phyloP scores from a whole-genome alignment of 352 stramenopile genomes.

The Phytophthora cajani region DNA sequence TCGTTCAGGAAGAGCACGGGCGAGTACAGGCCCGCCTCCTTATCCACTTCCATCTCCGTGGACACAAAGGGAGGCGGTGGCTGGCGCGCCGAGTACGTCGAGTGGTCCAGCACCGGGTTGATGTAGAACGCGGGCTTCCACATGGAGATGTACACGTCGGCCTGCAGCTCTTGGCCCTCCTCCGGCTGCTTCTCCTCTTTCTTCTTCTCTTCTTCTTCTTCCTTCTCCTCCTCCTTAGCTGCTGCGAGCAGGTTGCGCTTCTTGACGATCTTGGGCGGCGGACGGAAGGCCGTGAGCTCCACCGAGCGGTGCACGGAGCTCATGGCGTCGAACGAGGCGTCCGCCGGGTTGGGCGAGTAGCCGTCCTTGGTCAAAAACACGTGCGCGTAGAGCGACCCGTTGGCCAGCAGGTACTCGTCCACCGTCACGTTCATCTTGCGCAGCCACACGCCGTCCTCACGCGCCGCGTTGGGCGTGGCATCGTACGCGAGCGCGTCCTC shows the following conservation, averaged over 20 bases:
- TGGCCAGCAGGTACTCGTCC: slow-evolving; percentile 67
- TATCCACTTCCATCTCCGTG: slow-evolving; percentile 65
- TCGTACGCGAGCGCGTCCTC: slow-evolving; percentile 67
- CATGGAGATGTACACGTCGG: slow-evolving; percentile 71
- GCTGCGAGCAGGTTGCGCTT: slow-evolving; percentile 76
- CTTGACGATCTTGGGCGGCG: slow-evolving; percentile 74
- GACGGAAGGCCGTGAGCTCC: slow-evolving; percentile 80
- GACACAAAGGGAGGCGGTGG: slow-evolving; percentile 74
- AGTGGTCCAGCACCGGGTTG: slow-evolving; percentile 78
- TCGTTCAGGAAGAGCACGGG: slow-evolving; percentile 94
- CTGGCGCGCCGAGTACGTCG: slow-evolving; percentile 61
- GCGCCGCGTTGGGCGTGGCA: slow-evolving; percentile 45
- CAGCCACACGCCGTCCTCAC: slow-evolving; percentile 60
- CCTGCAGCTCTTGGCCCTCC: slow-evolving; percentile 17
- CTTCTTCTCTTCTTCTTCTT: neutral
- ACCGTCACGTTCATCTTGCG: slow-evolving; percentile 75
- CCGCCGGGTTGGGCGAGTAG: slow-evolving; percentile 71
- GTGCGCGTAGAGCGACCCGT: slow-evolving; percentile 86
- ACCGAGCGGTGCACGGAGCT: slow-evolving; percentile 61
- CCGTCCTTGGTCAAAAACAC: slow-evolving; percentile 84
- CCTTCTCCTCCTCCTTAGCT: slow-evolving; percentile 24
- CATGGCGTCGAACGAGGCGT: slow-evolving; percentile 64
- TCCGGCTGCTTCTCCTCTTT: neutral
- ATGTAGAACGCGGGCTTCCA: slow-evolving; percentile 82
- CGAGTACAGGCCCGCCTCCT: slow-evolving; percentile 74